Conservation (phyloP, 768 basidiomycete species). For the Suillus weaverae region DNA sequence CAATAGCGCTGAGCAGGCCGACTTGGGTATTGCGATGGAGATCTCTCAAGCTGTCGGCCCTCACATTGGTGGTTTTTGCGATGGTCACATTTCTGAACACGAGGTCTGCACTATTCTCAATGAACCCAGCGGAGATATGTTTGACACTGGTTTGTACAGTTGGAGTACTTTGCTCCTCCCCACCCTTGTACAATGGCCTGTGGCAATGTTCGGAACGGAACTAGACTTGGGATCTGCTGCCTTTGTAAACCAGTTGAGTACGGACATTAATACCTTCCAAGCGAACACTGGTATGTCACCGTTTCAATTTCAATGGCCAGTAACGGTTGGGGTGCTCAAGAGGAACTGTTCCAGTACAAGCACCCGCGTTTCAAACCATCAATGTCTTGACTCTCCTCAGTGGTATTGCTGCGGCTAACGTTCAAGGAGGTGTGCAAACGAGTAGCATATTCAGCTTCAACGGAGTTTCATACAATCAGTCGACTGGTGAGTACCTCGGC, state of each 20-base stretch:
- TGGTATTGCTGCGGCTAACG: not conserved
- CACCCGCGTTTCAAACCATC: not conserved
- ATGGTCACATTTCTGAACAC: not conserved
- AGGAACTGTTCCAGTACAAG: not conserved
- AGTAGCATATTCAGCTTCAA: not conserved
- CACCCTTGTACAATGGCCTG: not conserved
- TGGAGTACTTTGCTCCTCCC: constrained; percentile 3
- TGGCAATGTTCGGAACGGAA: not conserved
- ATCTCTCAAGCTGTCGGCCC: not conserved
- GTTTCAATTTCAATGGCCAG: not conserved
- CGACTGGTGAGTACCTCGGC: not conserved
- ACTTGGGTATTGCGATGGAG: not conserved
- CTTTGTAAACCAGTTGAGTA: not conserved
- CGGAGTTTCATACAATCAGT: constrained; percentile 1
- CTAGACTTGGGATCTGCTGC: not conserved
- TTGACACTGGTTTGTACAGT: not conserved
- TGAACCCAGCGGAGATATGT: not conserved
- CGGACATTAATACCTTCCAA: accelerated
- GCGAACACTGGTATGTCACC: not conserved
- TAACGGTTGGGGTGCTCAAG: not conserved
- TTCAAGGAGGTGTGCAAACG: not conserved
- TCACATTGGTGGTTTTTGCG: not conserved
- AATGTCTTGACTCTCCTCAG: constrained; percentile 1
- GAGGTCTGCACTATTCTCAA: not conserved
- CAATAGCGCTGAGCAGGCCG: not conserved